These are phyloP conservation scores for Salix suchowensis DNA, from an alignment of 345 rosid genomes.

Conservation along the genomic window DNA sequence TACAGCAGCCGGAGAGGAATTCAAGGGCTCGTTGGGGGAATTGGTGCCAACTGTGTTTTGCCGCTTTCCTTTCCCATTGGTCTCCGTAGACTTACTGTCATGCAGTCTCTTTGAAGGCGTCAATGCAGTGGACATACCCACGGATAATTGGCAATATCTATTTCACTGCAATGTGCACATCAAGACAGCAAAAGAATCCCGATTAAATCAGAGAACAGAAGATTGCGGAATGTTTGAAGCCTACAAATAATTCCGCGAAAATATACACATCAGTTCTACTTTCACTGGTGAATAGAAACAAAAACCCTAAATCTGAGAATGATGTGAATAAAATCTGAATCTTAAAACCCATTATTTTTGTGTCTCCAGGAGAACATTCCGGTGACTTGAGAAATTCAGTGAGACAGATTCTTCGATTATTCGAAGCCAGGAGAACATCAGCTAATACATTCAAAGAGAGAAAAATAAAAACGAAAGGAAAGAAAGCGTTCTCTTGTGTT, in stretches of 20 bases:
- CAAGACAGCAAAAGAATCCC: not conserved
- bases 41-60: conserved; percentile 35
- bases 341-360: not conserved
- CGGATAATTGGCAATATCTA: not conserved
- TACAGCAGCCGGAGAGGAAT: conserved; percentile 15
- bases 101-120: conserved; percentile 55
- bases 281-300: no score
- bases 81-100: conserved; percentile 34
- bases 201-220: not conserved
- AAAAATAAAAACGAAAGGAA: not conserved
- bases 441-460: not conserved
- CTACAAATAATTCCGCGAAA: not conserved
- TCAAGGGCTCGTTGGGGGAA: conserved; percentile 23
- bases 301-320: not conserved
- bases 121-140: conserved; percentile 42
- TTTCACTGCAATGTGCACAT: not conserved
- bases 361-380: not conserved
- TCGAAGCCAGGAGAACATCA: not conserved
- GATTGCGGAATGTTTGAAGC: not conserved
- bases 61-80: conserved; percentile 45
- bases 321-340: not conserved
- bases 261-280: no score
- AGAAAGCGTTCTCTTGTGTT: not conserved
- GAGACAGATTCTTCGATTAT: not conserved
- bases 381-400: not conserved